Evolutionary conservation across 768 basidiomycete species (phyloP).

Genomic region (Hebeloma cylindrosporum): DNA sequence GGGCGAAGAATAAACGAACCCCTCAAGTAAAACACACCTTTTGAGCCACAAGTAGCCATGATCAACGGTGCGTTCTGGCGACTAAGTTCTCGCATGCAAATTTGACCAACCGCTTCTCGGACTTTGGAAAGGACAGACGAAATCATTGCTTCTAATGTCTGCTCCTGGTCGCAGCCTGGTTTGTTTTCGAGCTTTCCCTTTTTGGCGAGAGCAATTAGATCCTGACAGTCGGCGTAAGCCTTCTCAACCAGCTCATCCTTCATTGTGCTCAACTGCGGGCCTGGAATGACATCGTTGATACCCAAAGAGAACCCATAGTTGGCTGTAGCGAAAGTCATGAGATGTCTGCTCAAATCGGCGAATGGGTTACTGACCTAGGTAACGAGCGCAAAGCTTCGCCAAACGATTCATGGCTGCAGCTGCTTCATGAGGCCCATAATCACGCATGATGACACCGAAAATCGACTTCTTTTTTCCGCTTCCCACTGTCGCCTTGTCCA

Average conservation of each 20-base stretch:
- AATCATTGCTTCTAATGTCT: constrained; percentile 95
- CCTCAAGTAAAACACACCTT: constrained; percentile 56
- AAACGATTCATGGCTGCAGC: constrained; percentile 94
- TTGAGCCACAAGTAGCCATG: constrained; percentile 99
- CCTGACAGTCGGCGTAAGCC: constrained; percentile 86
- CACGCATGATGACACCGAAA: constrained; percentile 95
- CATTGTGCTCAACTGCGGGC: constrained; percentile 71
- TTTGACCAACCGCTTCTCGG: constrained; percentile 93
- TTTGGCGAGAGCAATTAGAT: constrained; percentile 86
- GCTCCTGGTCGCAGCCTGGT: constrained; percentile 96
- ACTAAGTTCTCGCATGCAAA: constrained; percentile 98
- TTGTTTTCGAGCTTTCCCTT: constrained; percentile 93
- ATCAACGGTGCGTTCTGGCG: constrained; percentile 95
- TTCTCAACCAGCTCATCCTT: constrained; percentile 86
- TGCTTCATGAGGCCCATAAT: constrained; percentile 94
- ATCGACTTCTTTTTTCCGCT: constrained; percentile 99
- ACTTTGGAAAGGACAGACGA: constrained; percentile 93
- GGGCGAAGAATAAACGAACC: not conserved
- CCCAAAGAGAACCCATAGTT: constrained; percentile 98
- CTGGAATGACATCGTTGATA: constrained; percentile 98
- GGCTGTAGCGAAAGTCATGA: constrained; percentile 44
- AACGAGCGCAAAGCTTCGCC: constrained; percentile 94
- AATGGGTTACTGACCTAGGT: constrained; percentile 60
- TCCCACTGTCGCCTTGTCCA: constrained; percentile 98
- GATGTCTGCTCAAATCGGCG: not conserved